Evolutionary conservation across 73 alveolate species (phyloP), one percentile per base, ranked within the genome.

Genomic region (Blepharisma stoltei): DNA sequence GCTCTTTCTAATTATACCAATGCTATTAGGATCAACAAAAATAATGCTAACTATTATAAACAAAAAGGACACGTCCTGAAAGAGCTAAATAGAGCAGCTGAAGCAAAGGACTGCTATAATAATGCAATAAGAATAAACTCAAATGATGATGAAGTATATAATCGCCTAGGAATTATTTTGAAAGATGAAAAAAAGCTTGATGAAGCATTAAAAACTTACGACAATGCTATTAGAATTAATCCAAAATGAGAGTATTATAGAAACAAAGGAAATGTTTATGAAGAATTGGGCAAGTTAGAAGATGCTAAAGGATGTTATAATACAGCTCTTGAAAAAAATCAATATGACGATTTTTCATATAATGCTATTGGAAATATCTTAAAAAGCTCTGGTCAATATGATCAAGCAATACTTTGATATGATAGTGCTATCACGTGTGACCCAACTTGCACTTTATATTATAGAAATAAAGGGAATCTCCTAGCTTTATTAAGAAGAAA

Each of bases 231-330:
- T 52, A 0, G 3, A 52, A 52, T 52, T n/a, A 52, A 52, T 52
- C 23, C 67, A n/a, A 52, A 52, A 52, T 14, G 23, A 14, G 67
- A 52, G 2, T n/a, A n/a, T 52, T 52, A 52, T 4, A 52, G 23
- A 52, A 52, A 20, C 3, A 78, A 47, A 45, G 90, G 90, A 54
- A 78, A 48, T 83, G 73, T 82, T 37, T 67, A 67, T 67, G n/a
- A 67, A 41, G 79, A 55, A 50, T 32, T 75, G 14, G 49, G 38
- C 8, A 65, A 83, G 66, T 69, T 67, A 50, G 53, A 66, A 41
- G 85, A 73, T 37, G 90, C 90, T 67, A 6, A 67, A 14, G 43
- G 46, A 48, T 79, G 81, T 46, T 83, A 66, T 52, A 79, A 83
- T 52, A 52, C 60, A 65, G 77, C 83, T 20, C 65, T 83, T 14